These are phyloP conservation scores for Sinapis alba DNA, from an alignment of 441 rosid genomes.

Conservation along the genomic window DNA sequence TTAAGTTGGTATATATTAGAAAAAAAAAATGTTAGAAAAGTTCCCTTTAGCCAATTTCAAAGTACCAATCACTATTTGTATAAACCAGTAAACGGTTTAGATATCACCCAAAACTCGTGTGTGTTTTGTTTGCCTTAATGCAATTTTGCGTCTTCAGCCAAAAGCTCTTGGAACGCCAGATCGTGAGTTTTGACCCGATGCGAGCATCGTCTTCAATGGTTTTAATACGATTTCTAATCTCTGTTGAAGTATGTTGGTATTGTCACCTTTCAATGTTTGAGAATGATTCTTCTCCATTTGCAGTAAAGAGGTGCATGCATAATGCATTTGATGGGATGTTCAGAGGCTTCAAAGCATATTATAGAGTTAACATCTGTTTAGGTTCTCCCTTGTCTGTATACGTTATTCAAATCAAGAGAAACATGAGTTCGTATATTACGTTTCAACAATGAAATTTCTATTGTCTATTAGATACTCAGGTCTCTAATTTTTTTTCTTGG, in stretches of 20 bases:
- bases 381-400: background rate
- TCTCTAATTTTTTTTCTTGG: background rate
- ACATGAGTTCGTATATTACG: too few relatives aligned
- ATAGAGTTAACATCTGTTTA: background rate
- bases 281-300: background rate
- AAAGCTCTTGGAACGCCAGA: too few relatives aligned
- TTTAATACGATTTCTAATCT: background rate
- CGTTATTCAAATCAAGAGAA: too few relatives aligned
- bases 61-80: background rate
- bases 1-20: too few relatives aligned
- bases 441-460: too few relatives aligned
- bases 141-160: too few relatives aligned
- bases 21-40: too few relatives aligned
- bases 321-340: background rate
- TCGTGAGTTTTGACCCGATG: too few relatives aligned
- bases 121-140: background rate
- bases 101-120: background rate
- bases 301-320: background rate
- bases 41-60: background rate
- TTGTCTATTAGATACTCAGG: background rate
- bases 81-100: too few relatives aligned
- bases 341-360: background rate
- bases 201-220: background rate
- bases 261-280: background rate
- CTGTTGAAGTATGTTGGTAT: background rate